Conservation (phyloP, 192 early-diverging fungal genomes). For the Entomortierella parvispora region DNA sequence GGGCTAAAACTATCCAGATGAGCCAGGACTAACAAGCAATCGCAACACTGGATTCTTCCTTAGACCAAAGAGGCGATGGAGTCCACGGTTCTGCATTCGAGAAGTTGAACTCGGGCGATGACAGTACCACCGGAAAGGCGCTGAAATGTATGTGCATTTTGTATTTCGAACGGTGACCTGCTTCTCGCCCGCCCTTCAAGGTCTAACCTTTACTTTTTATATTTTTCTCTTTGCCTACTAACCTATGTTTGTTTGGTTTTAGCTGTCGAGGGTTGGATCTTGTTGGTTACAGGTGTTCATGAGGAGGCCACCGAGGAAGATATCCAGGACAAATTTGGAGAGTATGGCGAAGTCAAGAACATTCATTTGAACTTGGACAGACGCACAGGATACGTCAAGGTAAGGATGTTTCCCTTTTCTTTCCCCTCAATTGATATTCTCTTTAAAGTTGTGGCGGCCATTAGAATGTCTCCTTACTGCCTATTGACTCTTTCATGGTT, state of each 20-base stretch:
- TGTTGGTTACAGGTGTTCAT: conserved; percentile 92
- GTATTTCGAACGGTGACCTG: too few species aligned
- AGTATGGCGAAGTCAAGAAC: conserved; percentile 92
- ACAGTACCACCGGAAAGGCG: conserved; percentile 35
- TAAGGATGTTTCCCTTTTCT: conserved; percentile 29
- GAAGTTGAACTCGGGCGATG: conserved; percentile 34
- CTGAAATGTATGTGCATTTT: conserved; percentile 40
- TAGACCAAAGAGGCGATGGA: conserved; percentile 35
- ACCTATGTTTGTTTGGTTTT: conserved; percentile 6
- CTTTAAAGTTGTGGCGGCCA: too few species aligned
- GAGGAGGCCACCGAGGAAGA: conserved; percentile 96
- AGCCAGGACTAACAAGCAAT: too few species aligned
- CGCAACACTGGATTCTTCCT: too few species aligned
- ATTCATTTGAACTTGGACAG: conserved; percentile 94
- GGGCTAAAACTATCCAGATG: too few species aligned
- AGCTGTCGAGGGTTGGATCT: conserved; percentile 95
- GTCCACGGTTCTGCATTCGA: conserved; percentile 29
- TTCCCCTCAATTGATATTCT: background rate
- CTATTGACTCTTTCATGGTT: too few species aligned
- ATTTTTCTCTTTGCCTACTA: background rate
- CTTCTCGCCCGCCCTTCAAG: too few species aligned
- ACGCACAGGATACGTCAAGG: conserved; percentile 96
- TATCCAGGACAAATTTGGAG: conserved; percentile 85
- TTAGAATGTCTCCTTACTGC: too few species aligned
- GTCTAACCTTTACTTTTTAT: conserved; percentile 1